Evolutionary conservation across 148 eudicot species (phyloP).

Genomic region (Bassia scoparia): DNA sequence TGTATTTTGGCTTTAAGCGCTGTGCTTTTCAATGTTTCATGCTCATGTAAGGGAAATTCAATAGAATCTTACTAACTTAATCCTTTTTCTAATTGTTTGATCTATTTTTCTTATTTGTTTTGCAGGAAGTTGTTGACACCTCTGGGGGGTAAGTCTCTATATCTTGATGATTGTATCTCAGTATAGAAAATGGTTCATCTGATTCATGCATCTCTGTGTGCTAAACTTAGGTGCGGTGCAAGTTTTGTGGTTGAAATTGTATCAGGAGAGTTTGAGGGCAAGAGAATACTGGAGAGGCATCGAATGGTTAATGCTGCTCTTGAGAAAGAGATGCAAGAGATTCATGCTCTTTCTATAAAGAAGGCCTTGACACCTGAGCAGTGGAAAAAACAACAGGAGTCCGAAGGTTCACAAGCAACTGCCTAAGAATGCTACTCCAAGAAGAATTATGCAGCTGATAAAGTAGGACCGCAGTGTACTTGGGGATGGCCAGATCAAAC

Average conservation of each 20-base stretch:
- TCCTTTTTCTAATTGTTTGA: constrained; percentile 2
- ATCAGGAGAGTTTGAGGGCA: constrained; percentile 76
- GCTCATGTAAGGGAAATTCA: not conserved
- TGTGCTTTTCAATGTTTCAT: too few species aligned
- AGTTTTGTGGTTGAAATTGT: constrained; percentile 71
- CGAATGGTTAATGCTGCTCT: constrained; percentile 80
- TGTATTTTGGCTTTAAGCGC: not conserved
- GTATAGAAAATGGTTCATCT: not conserved
- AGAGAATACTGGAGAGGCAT: constrained; percentile 89
- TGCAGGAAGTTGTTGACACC: constrained; percentile 84
- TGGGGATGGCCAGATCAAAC: not conserved
- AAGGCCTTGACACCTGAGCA: constrained; percentile 80
- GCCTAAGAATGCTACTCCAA: constrained; percentile 27
- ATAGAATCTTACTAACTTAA: not conserved
- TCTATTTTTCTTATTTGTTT: constrained; percentile 5
- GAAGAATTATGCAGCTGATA: not conserved
- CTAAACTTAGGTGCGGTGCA: constrained; percentile 69
- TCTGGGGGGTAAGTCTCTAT: constrained; percentile 79
- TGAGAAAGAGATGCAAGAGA: constrained; percentile 78
- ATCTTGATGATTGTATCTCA: too few species aligned
- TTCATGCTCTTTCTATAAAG: constrained; percentile 86
- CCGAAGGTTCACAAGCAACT: constrained; percentile 50
- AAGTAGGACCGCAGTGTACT: not conserved
- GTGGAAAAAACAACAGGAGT: constrained; percentile 69
- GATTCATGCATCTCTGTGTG: not conserved